phyloP scores from a whole-genome alignment of 192 early-diverging fungal species.

The Umbelopsis vinacea region DNA sequence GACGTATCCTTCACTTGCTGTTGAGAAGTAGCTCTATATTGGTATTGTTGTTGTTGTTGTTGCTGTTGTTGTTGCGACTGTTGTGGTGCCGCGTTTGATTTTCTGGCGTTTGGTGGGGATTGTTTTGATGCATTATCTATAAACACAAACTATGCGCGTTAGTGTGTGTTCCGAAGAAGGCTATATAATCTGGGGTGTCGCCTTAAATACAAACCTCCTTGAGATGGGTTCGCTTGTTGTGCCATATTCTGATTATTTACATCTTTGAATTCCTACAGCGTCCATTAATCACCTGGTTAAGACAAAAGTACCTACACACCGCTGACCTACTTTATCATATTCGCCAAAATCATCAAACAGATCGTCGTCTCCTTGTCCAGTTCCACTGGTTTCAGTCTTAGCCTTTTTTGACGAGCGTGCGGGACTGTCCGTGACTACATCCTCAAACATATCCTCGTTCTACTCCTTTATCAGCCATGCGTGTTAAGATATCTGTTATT shows the following conservation, averaged over 20 bases:
- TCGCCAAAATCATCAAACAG: slow-evolving; percentile 46
- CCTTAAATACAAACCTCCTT: not conserved
- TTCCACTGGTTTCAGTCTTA: slow-evolving; percentile 18
- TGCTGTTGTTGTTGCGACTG: slow-evolving; percentile 13
- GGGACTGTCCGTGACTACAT: slow-evolving; percentile 38
- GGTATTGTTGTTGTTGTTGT: slow-evolving; percentile 27
- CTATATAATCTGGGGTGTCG: not conserved
- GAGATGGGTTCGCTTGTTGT: slow-evolving; percentile 17
- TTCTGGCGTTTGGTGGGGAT: not conserved
- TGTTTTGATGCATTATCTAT: slow-evolving; percentile 2
- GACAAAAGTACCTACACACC: not conserved
- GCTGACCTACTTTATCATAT: slow-evolving; percentile 37
- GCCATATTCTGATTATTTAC: slow-evolving; percentile 11
- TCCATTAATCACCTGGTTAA: not conserved
- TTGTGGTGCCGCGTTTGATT: not conserved
- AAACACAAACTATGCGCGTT: not conserved
- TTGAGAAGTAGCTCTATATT: slow-evolving; percentile 21
- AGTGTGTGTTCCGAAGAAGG: not conserved
- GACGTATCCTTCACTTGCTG: not conserved
- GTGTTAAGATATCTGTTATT: not conserved
- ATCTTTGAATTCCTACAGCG: slow-evolving; percentile 16
- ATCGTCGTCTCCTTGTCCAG: slow-evolving; percentile 38
- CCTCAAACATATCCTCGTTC: slow-evolving; percentile 45
- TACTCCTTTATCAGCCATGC: not conserved
- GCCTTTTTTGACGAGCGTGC: slow-evolving; percentile 34